Evolutionary conservation across 2,329 filamentous ascomycete species (phyloP).

Genomic region (Botryotinia calthae): DNA sequence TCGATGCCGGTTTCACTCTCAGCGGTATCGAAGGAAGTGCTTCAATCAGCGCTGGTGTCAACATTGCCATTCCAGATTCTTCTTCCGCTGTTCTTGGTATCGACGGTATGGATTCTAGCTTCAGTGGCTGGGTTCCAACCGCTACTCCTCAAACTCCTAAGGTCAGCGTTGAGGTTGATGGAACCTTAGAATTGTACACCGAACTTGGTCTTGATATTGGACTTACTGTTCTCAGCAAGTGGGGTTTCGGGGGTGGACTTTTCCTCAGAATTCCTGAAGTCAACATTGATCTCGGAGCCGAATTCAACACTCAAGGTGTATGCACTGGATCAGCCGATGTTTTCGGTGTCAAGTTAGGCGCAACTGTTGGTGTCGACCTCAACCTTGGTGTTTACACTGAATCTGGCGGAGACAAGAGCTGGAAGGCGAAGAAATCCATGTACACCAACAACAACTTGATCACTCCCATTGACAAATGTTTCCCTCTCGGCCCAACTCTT

Average conservation of each 20-base stretch:
- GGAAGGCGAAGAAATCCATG: not conserved
- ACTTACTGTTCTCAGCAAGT: constrained; percentile 16
- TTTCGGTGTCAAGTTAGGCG: constrained; percentile 15
- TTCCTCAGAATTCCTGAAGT: constrained; percentile 15
- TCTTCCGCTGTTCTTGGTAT: constrained; percentile 20
- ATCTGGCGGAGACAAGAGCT: constrained; percentile 8
- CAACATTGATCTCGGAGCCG: constrained; percentile 10
- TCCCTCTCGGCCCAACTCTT: constrained; percentile 16
- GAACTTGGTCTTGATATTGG: constrained; percentile 16
- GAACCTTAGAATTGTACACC: constrained; percentile 12
- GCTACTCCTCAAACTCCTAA: constrained; percentile 14
- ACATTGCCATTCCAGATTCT: constrained; percentile 12
- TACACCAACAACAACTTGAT: constrained; percentile 13
- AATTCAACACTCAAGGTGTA: constrained; percentile 20
- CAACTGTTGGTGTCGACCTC: constrained; percentile 15
- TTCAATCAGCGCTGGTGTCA: constrained; percentile 6
- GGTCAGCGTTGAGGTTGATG: constrained; percentile 17
- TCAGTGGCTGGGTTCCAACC: constrained; percentile 13
- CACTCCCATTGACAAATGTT: constrained; percentile 17
- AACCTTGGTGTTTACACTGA: constrained; percentile 17
- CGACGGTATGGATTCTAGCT: constrained; percentile 6
- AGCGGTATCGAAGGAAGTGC: constrained; percentile 14
- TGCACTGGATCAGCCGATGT: constrained; percentile 16
- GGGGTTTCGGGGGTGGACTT: constrained; percentile 16
- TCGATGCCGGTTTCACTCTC: constrained; percentile 19